A percentile compares a stretch with the other conserved stretches of the same genome.
Evolutionary conservation across 805 yeast species (phyloP).

Genomic region (Starmerella tilneyi): DNA sequence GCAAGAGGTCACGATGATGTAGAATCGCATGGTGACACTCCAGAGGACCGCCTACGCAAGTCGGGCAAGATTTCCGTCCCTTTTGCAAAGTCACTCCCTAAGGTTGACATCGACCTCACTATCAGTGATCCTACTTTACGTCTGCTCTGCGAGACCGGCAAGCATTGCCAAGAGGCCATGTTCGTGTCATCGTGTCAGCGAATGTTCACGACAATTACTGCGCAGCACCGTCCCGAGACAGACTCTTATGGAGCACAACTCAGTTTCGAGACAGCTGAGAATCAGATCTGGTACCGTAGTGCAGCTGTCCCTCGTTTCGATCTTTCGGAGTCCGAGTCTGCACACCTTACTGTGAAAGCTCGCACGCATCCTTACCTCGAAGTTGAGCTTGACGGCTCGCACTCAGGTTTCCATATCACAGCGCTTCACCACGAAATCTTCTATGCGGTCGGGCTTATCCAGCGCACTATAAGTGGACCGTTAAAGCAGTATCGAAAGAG

Average conservation of each 20-base stretch:
- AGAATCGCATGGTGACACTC: neutral
- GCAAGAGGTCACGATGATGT: neutral
- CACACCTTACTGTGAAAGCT: slow-evolving; percentile 23
- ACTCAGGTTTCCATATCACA: slow-evolving; percentile 26
- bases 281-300: slow-evolving; percentile 28
- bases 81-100: slow-evolving; percentile 21
- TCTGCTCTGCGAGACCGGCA: slow-evolving; percentile 20
- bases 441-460: slow-evolving; percentile 27
- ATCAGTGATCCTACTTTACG: slow-evolving; percentile 23
- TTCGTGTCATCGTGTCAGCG: slow-evolving; percentile 31
- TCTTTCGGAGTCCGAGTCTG: slow-evolving; percentile 24
- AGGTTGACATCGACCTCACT: slow-evolving; percentile 18
- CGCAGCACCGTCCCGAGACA: slow-evolving; percentile 25
- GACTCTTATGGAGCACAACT: slow-evolving; percentile 18
- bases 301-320: slow-evolving; percentile 26
- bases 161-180: slow-evolving; percentile 25
- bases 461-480: slow-evolving; percentile 12
- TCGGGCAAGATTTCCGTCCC: slow-evolving; percentile 6
- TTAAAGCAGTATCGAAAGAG: neutral
- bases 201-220: slow-evolving; percentile 28
- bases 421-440: slow-evolving; percentile 30
- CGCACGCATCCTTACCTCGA: slow-evolving; percentile 27
- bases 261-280: slow-evolving; percentile 15
- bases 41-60: neutral
- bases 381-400: slow-evolving; percentile 24